Evolutionary conservation across 257 asterid species (phyloP), one percentile per base, ranked within the genome.

Genomic region (Petunia secreta): DNA sequence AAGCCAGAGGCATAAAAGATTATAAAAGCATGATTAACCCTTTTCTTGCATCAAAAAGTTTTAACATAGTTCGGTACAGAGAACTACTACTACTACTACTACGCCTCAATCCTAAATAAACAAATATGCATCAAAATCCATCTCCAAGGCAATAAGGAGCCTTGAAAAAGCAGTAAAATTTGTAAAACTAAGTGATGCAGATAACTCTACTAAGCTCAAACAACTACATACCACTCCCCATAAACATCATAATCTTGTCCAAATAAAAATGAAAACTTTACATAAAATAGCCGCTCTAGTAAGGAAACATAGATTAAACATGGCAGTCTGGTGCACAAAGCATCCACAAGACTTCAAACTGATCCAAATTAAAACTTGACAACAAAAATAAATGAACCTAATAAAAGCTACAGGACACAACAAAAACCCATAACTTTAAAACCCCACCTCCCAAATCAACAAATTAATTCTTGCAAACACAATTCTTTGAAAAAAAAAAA

Each of bases 131-230:
- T 57, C 34, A 57, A 15, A 71, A 50, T 5, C 44, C 44, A 71
- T 34, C 25, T 46, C 13, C 59, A 48, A 48, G 59, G 8, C 59
- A 71, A 48, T 2, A 71, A 48, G 38, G 44, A 71, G 39, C 34
- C 34, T 48, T 71, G 43, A 71, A 71, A 25, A 71, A 71, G 6
- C 77, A 34, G 25, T 71, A 34, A 71, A 71, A 48, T 69, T 25
- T 69, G 11, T 4, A 25, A 16, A 46, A 46, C 77, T 46, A 11
- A 69, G 16, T 44, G 44, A 8, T 52, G 57, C 57, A 52, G 57
- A 52, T 7, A 13, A 71, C 60, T 71, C 60, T 25, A 3, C 34
- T 48, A 43, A 69, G 41, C 5, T 16, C 52, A 48, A 69, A 71
- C 44, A 71, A 71, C 37, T 44, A 69, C 57, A 68, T 5, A 65